phyloP scores from a whole-genome alignment of 441 rosid genomes.

The Erodium texanum region DNA sequence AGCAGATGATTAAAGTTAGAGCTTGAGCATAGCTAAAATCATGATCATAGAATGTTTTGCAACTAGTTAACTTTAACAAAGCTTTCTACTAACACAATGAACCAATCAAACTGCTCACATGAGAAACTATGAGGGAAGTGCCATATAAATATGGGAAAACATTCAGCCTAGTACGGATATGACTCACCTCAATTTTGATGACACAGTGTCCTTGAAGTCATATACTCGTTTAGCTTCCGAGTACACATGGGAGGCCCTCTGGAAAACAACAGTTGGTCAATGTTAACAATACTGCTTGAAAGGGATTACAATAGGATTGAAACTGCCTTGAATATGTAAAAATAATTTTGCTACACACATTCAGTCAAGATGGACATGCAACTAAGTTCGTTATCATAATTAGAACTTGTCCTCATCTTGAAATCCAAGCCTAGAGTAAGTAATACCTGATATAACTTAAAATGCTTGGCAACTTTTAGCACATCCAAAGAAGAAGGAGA shows the following conservation, averaged over 20 bases:
- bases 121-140: background rate
- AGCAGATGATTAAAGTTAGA: background rate
- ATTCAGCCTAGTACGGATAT: too few relatives aligned
- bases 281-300: background rate
- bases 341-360: too few relatives aligned
- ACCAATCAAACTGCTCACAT: too few relatives aligned
- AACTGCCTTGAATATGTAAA: too few relatives aligned
- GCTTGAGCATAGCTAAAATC: background rate
- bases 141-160: too few relatives aligned
- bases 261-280: constrained; percentile 8
- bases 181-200: constrained; percentile 52
- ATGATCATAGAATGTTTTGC: too few relatives aligned
- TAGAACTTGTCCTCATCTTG: too few relatives aligned
- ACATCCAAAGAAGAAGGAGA: constrained; percentile 72
- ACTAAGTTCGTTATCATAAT: background rate
- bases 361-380: too few relatives aligned
- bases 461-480: constrained; percentile 63
- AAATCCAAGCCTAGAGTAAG: too few relatives aligned
- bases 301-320: too few relatives aligned
- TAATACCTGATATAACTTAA: constrained; percentile 73
- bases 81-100: too few relatives aligned
- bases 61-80: too few relatives aligned
- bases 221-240: constrained; percentile 77
- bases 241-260: constrained; percentile 91
- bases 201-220: constrained; percentile 69